Base-by-base conservation (phyloP, 306 rosid genomes). In the Lithocarpus polystachyus region DNA sequence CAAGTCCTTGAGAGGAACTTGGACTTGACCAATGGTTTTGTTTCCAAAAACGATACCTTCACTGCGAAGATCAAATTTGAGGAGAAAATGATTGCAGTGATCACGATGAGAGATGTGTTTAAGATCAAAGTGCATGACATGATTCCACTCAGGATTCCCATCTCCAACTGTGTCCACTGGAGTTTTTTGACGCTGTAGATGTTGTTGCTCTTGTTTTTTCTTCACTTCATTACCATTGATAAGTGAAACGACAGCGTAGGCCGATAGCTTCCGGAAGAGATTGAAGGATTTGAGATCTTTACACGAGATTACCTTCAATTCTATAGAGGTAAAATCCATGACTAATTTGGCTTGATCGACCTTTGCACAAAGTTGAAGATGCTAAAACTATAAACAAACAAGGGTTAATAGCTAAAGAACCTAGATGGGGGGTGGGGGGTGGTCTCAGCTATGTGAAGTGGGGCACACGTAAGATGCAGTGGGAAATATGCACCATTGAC, bases 61-160 rank as follows among this genome's bases (percentile, higher is more conserved):
- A 73, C 72, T 67, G 17, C 81, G 88, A 68, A 85, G 71, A 3
- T 78, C 61, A 29, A 85, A 68, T 56, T 48, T 75, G 24, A 84
- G 11, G 20, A 74, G 74, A 19, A 67, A 62, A 67, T 68, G 24
- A 12, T 61, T 60, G 70, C 26, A 51, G 15, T 75, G 17, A 52
- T 51, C 80, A 37, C 51, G 67, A 17, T 72, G 56, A 3, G 73
- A 55, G 4, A 76, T n/a, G 43, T 51, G 48, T 3, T 80, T 71
- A 61, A 43, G 64, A n/a, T 67, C 45, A 22, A 85, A 85, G 5
- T 40, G 56, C 33, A 77, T 23, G 60, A 45, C 70, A 72, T 85
- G 85, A 71, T 85, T 78, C 85, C 88, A 85, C 54, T 81, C 88
- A 13, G 85, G 87, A 59, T 74, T 77, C 26, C 73, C 57, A 55